Evolutionary conservation across 2,329 filamentous ascomycete species (phyloP), one percentile per base, ranked within the genome.

Genomic region (Xylaria sp.): DNA sequence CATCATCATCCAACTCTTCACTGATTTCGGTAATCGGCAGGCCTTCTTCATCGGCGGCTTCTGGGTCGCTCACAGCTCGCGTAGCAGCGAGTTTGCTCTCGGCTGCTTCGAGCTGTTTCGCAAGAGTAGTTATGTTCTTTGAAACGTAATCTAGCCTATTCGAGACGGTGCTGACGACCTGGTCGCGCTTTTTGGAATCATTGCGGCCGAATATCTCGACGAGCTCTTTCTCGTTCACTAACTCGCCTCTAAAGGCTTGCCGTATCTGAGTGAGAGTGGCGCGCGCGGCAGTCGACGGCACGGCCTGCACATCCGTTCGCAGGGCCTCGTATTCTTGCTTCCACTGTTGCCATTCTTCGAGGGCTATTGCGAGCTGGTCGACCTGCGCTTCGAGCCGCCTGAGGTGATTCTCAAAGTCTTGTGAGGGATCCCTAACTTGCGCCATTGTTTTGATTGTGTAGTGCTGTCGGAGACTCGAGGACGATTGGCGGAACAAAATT

Each of bases 281-380:
- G 5, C 79, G 77, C 29, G 78, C 76, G 57, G 84, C 76, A 52
- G 80, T 77, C 41, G 80, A 74, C 35, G 81, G 74, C 25, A 89
- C 73, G 3, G 79, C 80, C 54, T 86, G 78, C 29, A 98, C 85
- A 71, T 96, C 92, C 74, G 96, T 92, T 73, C 91, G 93, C 64
- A 98, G 83, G 23, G 89, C 87, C 73, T 97, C 92, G 76, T 98
- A 98, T 75, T 98, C 94, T 48, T 90, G 87, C 74, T 96, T 93
- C 86, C 91, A 96, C 56, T 88, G 89, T 66, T 91, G 90, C 94
- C 94, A 99, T 78, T 96, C 90, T 64, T 88, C 87, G 54, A 98
- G 83, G 6, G 90, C 88, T 71, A 90, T 87, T 57, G 86, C 86
- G 19, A 98, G 84, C 73, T 92, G 87, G 51, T 83, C 79, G 47